A percentile compares a stretch with the other conserved stretches of the same genome.
Conservation (phyloP, 2,329 filamentous ascomycete species). For the Xylaria sp. region DNA sequence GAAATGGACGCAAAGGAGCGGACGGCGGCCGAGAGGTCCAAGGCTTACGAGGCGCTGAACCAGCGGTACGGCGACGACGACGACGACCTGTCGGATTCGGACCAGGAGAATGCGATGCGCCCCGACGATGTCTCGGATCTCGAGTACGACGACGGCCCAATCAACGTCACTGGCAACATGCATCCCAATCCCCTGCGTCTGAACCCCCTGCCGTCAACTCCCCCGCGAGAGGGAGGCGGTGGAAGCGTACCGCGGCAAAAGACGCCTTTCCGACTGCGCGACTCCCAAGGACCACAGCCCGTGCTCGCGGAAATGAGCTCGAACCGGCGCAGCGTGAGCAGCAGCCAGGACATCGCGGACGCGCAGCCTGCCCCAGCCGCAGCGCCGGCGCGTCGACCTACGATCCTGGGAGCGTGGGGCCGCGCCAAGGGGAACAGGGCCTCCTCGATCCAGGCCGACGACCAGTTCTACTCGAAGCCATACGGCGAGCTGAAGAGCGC, state of each 20-base stretch:
- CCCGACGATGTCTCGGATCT: constrained; percentile 52
- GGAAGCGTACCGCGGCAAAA: constrained; percentile 41
- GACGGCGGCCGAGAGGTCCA: constrained; percentile 36
- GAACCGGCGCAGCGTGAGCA: constrained; percentile 57
- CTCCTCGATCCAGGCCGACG: constrained; percentile 63
- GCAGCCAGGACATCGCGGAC: constrained; percentile 61
- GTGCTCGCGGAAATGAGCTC: constrained; percentile 58
- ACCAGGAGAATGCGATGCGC: constrained; percentile 45
- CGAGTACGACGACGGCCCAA: constrained; percentile 56
- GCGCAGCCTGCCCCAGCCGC: constrained; percentile 40
- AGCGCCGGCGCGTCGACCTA: constrained; percentile 31
- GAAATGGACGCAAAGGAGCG: constrained; percentile 54
- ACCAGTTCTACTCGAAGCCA: constrained; percentile 64
- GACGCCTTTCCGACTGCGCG: constrained; percentile 47
- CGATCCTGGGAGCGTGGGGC: constrained; percentile 31
- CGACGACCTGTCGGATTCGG: constrained; percentile 38
- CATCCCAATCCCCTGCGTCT: constrained; percentile 66
- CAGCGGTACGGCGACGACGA: constrained; percentile 55
- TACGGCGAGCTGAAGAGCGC: constrained; percentile 68
- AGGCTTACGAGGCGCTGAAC: constrained; percentile 58
- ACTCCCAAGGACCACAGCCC: constrained; percentile 15
- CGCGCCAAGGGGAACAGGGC: constrained; percentile 46
- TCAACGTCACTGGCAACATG: constrained; percentile 45
- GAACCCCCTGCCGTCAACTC: constrained; percentile 54
- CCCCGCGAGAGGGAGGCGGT: constrained; percentile 29